Percentiles rank a stretch among this genome's conserved stretches.
Conservation (phyloP, 106 monocot genomes). For the Acorus gramineus region DNA sequence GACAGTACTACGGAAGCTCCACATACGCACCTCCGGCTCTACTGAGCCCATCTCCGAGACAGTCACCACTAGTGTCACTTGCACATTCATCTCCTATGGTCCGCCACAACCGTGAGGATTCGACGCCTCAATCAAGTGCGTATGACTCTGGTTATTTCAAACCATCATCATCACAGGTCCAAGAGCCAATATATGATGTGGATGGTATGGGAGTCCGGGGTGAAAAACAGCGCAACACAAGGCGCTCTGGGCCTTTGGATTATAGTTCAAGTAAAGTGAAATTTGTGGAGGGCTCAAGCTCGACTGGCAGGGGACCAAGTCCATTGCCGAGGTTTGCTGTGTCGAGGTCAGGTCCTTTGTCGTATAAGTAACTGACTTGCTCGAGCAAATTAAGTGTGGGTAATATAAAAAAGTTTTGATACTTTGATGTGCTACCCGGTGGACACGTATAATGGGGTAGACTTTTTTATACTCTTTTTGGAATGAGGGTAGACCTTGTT, state of each 20-base stretch:
- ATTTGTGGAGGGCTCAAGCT: conserved; percentile 64
- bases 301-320: conserved; percentile 42
- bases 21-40: conserved; percentile 24
- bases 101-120: conserved; percentile 32
- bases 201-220: conserved; percentile 16
- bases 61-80: conserved; percentile 72
- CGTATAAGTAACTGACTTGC: conserved; percentile 36
- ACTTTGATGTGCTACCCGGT: no score
- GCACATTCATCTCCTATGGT: conserved; percentile 69
- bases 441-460: no score
- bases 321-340: conserved; percentile 71
- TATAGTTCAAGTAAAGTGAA: conserved; percentile 62
- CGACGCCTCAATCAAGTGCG: conserved; percentile 19
- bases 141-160: conserved; percentile 29
- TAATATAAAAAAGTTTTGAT: no score
- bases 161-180: conserved; percentile 20
- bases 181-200: conserved; percentile 37
- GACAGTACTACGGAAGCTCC: conserved; percentile 45
- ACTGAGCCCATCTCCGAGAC: conserved; percentile 48
- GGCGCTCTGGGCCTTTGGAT: conserved; percentile 68
- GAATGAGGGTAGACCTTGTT: no score
- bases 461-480: no score
- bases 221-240: conserved; percentile 25
- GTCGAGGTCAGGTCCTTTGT: conserved; percentile 69
- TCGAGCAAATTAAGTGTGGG: no score